Evolutionary conservation across 1,284 basidiomycete genomes (phyloP).

Genomic region (Sporisorium reilianum): DNA sequence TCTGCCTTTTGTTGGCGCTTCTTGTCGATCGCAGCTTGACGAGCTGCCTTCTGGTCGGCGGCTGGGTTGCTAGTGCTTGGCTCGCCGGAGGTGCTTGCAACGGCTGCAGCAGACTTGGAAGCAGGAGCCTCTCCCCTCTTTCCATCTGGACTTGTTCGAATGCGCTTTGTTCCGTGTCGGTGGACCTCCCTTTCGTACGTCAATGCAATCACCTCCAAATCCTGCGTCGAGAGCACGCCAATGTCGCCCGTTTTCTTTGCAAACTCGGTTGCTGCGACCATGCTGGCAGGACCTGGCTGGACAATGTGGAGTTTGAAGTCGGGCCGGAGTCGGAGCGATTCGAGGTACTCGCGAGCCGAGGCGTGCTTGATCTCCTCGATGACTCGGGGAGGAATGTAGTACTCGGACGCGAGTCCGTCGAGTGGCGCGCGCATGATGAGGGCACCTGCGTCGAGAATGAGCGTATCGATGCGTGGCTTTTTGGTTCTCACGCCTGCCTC

Average conservation of each 20-base stretch:
- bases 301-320: slow-evolving; percentile 61
- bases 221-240: slow-evolving; percentile 88
- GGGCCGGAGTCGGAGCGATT: slow-evolving; percentile 54
- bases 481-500: slow-evolving; percentile 28
- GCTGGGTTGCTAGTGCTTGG: slow-evolving; percentile 20
- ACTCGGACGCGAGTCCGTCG: slow-evolving; percentile 60
- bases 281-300: slow-evolving; percentile 61
- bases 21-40: slow-evolving; percentile 44
- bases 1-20: slow-evolving; percentile 41
- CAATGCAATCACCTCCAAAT: slow-evolving; percentile 90
- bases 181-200: slow-evolving; percentile 81
- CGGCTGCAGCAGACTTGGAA: slow-evolving; percentile 1
- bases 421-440: slow-evolving; percentile 63
- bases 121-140: slow-evolving; percentile 48
- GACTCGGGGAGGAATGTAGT: slow-evolving; percentile 63
- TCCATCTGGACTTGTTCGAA: slow-evolving; percentile 72
- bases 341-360: slow-evolving; percentile 61
- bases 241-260: slow-evolving; percentile 98
- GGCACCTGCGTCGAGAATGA: slow-evolving; percentile 67
- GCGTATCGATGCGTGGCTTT: slow-evolving; percentile 57
- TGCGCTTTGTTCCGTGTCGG: slow-evolving; percentile 72
- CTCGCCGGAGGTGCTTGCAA: slow-evolving; percentile 10
- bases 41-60: slow-evolving; percentile 22
- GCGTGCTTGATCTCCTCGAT: slow-evolving; percentile 66
- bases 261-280: slow-evolving; percentile 80